Percentiles rank a stretch among this genome's conserved stretches.
Evolutionary conservation across 106 monocot genomes (phyloP).

Genomic region (Dendrobium huoshanense): DNA sequence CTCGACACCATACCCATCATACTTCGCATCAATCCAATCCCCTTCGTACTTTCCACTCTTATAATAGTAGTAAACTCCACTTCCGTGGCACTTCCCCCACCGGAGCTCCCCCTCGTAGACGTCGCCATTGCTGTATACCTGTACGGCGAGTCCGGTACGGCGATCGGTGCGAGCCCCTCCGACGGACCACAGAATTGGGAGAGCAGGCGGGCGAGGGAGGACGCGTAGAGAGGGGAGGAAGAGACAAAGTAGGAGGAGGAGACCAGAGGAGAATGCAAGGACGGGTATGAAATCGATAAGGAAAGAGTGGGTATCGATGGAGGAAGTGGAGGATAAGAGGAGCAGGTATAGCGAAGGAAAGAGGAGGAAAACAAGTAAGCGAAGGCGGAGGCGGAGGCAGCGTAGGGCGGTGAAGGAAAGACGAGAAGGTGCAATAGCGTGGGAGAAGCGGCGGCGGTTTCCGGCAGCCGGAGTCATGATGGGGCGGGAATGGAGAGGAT

Average conservation of each 20-base stretch:
- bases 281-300: slow-evolving; percentile 4
- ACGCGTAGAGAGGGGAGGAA: slow-evolving; percentile 4
- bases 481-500: neutral
- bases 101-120: slow-evolving; percentile 25
- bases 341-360: neutral
- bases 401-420: neutral
- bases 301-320: neutral
- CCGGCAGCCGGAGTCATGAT: neutral
- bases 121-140: slow-evolving; percentile 24
- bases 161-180: neutral
- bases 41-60: slow-evolving; percentile 29
- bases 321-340: neutral
- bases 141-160: slow-evolving; percentile 7
- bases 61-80: slow-evolving; percentile 26
- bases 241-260: neutral
- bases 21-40: slow-evolving; percentile 25
- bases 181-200: slow-evolving; percentile 4
- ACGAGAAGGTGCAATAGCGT: neutral
- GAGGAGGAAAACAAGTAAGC: neutral
- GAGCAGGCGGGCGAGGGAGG: neutral
- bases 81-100: slow-evolving; percentile 20
- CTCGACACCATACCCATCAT: slow-evolving; percentile 26
- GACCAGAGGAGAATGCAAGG: slow-evolving; percentile 7
- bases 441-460: neutral
- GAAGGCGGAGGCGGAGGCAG: neutral